Evolutionary conservation across 2,329 filamentous ascomycete species (phyloP), one percentile per base, ranked within the genome.

Genomic region (Juglanconis sp.): DNA sequence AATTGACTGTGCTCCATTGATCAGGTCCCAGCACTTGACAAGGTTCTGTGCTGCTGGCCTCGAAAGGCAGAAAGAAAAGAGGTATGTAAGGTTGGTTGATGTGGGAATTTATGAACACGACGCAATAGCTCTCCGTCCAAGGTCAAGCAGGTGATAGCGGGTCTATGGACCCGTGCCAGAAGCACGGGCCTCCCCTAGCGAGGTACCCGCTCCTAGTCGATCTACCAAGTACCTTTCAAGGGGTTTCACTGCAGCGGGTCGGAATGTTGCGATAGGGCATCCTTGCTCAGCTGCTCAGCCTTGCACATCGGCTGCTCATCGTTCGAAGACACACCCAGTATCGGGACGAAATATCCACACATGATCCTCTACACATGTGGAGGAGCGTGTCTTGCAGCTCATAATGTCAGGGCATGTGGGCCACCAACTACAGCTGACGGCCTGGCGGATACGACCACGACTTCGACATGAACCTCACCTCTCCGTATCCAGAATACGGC

Each of bases 381-480:
- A 31, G 51, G 50, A 50, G 50, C 51, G 50, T 40, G 38, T 30
- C 38, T 40, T 59, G 56, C 44, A 53, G 35, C 51, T 35, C 58
- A 40, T 40, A 38, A 64, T 64, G 62, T 57, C 62, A 54, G 56
- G 59, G 40, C 62, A 60, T 42, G 38, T 60, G 49, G 53, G 56
- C 46, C 59, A 48, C 35, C 53, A 57, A 6, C 8, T 64, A 30
- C 59, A 56, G 53, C 60, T 62, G 13, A 52, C 56, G 11, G 62
- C 62, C 60, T 53, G 35, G 10, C 50, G 56, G 47, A 46, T 49
- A 47, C 42, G 56, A 47, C 47, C 52, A 48, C 44, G 60, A 11
- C 56, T 57, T 49, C 61, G 57, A 3, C 53, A 57, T 38, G 57
- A 35, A 36, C 31, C 52, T 48, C 56, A 48, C 3, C n/a, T 9